Evolutionary conservation across 306 rosid species (phyloP).

Genomic region (Mimosa bimucronata): DNA sequence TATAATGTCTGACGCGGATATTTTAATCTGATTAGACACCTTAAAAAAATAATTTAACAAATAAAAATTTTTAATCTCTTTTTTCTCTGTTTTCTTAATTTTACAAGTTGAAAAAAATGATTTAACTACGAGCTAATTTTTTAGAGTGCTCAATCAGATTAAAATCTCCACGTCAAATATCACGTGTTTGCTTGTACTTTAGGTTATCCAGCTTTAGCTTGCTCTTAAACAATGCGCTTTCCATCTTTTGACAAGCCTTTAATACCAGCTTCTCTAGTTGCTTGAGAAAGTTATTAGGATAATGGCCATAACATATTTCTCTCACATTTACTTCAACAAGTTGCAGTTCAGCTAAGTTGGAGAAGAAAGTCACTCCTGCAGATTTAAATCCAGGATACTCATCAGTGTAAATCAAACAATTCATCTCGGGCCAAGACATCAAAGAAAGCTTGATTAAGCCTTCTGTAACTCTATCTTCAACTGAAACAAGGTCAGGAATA

Average conservation of each 20-base stretch:
- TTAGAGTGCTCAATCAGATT: too few species aligned
- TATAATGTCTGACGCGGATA: too few species aligned
- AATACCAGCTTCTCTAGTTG: background rate
- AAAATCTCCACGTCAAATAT: too few species aligned
- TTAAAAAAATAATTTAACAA: too few species aligned
- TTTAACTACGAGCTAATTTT: too few species aligned
- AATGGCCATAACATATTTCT: background rate
- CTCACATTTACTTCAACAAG: background rate
- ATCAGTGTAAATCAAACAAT: constrained; percentile 8
- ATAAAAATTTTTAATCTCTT: too few species aligned
- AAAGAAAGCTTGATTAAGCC: background rate
- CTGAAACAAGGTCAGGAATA: constrained; percentile 27
- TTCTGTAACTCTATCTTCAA: background rate
- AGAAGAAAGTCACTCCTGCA: background rate
- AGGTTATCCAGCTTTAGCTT: background rate
- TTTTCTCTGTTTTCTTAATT: too few species aligned
- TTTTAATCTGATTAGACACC: too few species aligned
- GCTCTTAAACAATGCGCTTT: background rate
- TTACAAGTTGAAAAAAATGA: too few species aligned
- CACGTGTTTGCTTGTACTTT: background rate
- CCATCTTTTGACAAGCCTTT: background rate
- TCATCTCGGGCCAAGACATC: background rate
- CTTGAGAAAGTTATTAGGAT: background rate
- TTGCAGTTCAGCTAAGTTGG: background rate
- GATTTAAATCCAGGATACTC: background rate